phyloP scores from a whole-genome alignment of 345 rosid species.

The Syzygium aqueum region DNA sequence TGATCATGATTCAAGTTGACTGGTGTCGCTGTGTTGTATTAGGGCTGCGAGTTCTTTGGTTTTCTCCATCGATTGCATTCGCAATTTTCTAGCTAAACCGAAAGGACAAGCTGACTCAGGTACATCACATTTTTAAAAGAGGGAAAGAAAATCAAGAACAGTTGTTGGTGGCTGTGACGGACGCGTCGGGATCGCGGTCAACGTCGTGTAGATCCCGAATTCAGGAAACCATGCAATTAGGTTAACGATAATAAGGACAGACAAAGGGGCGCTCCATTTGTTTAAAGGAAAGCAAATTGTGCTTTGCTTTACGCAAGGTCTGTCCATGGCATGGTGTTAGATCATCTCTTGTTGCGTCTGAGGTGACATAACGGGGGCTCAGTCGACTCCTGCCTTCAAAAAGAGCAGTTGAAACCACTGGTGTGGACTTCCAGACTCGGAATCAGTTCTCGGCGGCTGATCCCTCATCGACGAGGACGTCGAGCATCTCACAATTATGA shows the following conservation, averaged over 20 bases:
- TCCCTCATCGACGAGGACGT: not conserved
- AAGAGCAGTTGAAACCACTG: slow-evolving; percentile 1
- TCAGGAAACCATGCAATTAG: not conserved
- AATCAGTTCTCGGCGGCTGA: not conserved
- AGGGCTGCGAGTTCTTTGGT: not conserved
- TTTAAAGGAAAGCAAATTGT: not conserved
- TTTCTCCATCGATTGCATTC: not conserved
- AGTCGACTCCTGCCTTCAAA: not conserved
- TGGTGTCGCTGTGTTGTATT: not conserved
- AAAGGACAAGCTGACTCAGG: not conserved
- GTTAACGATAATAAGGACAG: not conserved
- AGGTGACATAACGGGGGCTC: not conserved
- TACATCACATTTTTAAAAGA: not conserved
- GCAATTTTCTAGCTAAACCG: not conserved
- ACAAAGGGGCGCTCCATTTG: not conserved
- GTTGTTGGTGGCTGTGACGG: not conserved
- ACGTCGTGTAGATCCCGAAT: not conserved
- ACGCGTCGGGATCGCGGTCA: not conserved
- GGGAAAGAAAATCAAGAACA: not conserved
- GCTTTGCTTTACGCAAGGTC: not conserved
- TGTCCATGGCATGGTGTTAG: not conserved
- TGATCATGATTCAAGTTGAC: not conserved
- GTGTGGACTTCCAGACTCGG: not conserved
- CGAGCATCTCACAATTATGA: not conserved
- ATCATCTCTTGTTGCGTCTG: not conserved